phyloP scores from a whole-genome alignment of 805 yeast genomes.

The Candida lessepsii region DNA sequence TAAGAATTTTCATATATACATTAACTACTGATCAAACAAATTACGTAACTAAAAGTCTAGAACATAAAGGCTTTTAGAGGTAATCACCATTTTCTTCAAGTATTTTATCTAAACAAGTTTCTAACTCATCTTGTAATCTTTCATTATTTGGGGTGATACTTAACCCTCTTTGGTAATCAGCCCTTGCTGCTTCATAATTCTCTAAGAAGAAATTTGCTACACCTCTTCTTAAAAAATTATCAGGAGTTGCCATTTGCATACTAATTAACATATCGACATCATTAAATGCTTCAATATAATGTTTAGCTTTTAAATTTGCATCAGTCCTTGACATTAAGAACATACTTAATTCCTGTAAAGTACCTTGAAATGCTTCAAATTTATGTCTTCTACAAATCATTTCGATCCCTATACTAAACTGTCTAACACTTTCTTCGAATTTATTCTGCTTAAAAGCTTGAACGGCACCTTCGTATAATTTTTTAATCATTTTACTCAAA shows the following conservation, averaged over 20 bases:
- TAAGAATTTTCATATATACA: neutral
- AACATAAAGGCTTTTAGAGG: neutral
- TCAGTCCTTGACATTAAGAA: conserved; percentile 72
- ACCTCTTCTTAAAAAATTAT: conserved; percentile 70
- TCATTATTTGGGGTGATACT: conserved; percentile 56
- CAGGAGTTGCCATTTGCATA: conserved; percentile 60
- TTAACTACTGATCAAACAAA: neutral
- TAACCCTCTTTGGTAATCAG: conserved; percentile 71
- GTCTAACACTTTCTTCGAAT: conserved; percentile 60
- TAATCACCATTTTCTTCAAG: conserved; percentile 60
- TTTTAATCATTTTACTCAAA: conserved; percentile 57
- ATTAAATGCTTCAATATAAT: conserved; percentile 58
- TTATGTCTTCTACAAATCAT: conserved; percentile 66
- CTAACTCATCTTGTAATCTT: conserved; percentile 49
- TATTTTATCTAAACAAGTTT: conserved; percentile 45
- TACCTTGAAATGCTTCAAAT: conserved; percentile 72
- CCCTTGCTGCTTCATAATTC: conserved; percentile 58
- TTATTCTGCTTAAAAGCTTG: conserved; percentile 54
- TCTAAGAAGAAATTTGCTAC: conserved; percentile 63
- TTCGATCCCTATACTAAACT: conserved; percentile 63
- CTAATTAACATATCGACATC: conserved; percentile 68
- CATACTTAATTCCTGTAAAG: conserved; percentile 64
- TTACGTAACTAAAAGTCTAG: too few species aligned
- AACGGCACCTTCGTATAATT: conserved; percentile 64
- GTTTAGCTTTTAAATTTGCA: conserved; percentile 55